phyloP scores from a whole-genome alignment of 2,329 filamentous ascomycete species.

The Annulohypoxylon truncatum region DNA sequence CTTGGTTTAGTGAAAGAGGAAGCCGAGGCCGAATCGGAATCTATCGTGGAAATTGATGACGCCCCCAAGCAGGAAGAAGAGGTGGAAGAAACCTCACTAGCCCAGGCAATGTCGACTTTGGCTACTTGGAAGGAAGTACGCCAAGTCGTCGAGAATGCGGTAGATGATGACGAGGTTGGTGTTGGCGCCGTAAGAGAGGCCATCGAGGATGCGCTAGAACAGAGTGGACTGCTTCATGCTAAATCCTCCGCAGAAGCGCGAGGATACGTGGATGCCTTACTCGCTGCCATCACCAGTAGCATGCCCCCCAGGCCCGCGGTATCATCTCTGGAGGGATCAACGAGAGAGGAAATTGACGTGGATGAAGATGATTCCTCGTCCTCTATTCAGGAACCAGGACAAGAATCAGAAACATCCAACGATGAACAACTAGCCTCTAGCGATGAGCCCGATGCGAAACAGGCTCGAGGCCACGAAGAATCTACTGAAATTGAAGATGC shows the following conservation, averaged over 20 bases:
- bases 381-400: background rate
- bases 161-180: conserved; percentile 68
- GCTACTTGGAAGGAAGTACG: conserved; percentile 66
- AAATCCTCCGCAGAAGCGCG: conserved; percentile 60
- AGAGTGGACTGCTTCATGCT: conserved; percentile 63
- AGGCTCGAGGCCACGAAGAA: conserved; percentile 5
- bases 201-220: conserved; percentile 65
- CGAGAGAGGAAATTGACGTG: conserved; percentile 4
- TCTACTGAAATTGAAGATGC: background rate
- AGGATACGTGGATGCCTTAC: conserved; percentile 62
- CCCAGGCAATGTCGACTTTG: conserved; percentile 50
- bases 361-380: conserved; percentile 11
- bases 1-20: conserved; percentile 60
- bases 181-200: conserved; percentile 64
- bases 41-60: conserved; percentile 37
- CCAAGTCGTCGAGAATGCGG: conserved; percentile 65
- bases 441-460: background rate
- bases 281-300: conserved; percentile 59
- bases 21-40: conserved; percentile 41
- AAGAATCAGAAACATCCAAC: background rate
- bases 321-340: background rate
- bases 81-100: conserved; percentile 34
- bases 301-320: conserved; percentile 29
- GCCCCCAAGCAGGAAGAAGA: conserved; percentile 42
- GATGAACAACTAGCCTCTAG: background rate